Base-by-base conservation (phyloP, 2,329 filamentous ascomycete species). In the Aspergillus sp. region DNA sequence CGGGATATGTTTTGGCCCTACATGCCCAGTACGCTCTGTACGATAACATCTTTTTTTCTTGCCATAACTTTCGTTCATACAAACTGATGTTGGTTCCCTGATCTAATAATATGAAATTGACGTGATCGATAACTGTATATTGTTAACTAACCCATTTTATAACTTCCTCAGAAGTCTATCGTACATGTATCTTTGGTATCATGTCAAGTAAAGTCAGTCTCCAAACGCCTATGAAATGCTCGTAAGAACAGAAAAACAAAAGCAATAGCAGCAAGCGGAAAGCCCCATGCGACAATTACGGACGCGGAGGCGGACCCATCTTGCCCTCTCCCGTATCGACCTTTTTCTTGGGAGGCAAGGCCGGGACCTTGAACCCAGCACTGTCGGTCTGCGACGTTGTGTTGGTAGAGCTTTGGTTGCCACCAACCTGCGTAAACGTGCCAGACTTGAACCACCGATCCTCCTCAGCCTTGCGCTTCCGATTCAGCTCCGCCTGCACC, bases 381-480 rank as follows among this genome's bases (percentile, higher is more conserved):
- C 79, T 80, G 56, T 79, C 77, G 7, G 74, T 67, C 60, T 59
- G 60, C 1, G 60, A 44, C 8, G 40, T 19, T n/a, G 6, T n/a
- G 32, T 54, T 56, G 43, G 42, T 53, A 46, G 74, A 58, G 49
- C 56, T 56, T 46, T 58, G 44, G 54, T 55, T 47, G 41, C 59
- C 61, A 9, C 85, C 85, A 51, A 95, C 82, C 70, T 96, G 92
- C 8, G 94, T 96, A 67, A 99, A 99, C 0, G 90, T 92, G n/a
- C 94, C 94, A 44, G 90, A 89, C 73, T 94, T 95, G 78, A 99
- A 99, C 87, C 91, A 99, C 35, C 90, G 81, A 68, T 97, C 93
- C 68, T 96, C 90, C 58, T 97, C 94, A 0, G 90, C 92, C 70
- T 96, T 95, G 58, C 91, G 80, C 78, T 97, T 97, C 63, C 90